These are phyloP conservation scores for Penicillium angulare DNA, from an alignment of 495 filamentous ascomycete genomes.

Conservation along the genomic window DNA sequence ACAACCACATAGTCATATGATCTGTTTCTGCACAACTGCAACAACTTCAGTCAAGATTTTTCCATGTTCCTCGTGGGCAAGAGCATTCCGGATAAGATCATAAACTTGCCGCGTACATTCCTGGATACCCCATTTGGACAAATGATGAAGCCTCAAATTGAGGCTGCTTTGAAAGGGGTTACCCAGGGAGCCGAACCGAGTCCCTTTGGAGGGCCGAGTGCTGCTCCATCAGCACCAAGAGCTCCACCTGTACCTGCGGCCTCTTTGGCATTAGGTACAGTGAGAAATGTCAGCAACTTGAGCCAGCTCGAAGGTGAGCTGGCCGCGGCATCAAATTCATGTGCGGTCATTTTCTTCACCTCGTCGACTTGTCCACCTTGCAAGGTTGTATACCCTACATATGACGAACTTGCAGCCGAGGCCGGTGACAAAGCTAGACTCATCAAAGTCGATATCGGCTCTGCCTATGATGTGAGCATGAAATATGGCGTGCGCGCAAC, in stretches of 20 bases:
- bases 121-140: constrained; percentile 87
- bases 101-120: constrained; percentile 81
- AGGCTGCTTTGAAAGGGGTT: constrained; percentile 66
- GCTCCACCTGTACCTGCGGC: constrained; percentile 13
- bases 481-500: constrained; percentile 72
- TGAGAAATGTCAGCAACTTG: constrained; percentile 53
- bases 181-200: constrained; percentile 52
- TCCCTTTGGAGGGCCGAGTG: constrained; percentile 17
- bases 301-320: constrained; percentile 61
- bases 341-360: constrained; percentile 90
- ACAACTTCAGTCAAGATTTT: constrained; percentile 96
- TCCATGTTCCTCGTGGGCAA: constrained; percentile 86
- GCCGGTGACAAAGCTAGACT: constrained; percentile 65
- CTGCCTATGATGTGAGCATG: constrained; percentile 61
- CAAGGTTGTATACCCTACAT: constrained; percentile 78
- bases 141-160: constrained; percentile 83
- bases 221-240: constrained; percentile 18
- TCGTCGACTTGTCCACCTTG: constrained; percentile 84
- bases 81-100: constrained; percentile 84
- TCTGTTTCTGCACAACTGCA: constrained; percentile 90
- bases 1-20: constrained; percentile 67
- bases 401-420: constrained; percentile 76
- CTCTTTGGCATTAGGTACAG: constrained; percentile 29
- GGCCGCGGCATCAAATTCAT: constrained; percentile 55
- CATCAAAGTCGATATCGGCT: constrained; percentile 79